A percentile compares a stretch with the other conserved stretches of the same genome.
Evolutionary conservation across 768 basidiomycete species (phyloP).

Genomic region (Suillus decipiens): DNA sequence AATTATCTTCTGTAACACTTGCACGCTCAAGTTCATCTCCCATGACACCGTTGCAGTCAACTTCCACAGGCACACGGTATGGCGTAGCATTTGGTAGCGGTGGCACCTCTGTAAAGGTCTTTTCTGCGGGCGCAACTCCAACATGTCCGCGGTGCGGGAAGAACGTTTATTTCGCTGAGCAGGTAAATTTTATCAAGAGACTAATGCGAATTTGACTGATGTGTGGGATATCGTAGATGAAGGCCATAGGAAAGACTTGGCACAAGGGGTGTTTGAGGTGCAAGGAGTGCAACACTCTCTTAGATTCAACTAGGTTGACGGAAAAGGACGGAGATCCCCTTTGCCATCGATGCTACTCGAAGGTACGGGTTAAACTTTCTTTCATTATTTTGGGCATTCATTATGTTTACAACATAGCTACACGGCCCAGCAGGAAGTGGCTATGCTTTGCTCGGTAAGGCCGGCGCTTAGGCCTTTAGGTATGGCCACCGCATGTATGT

Average conservation of each 20-base stretch:
- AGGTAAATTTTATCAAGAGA: conserved; percentile 41
- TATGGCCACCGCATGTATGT: not conserved
- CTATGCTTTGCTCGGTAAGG: conserved; percentile 67
- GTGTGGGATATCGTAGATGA: conserved; percentile 48
- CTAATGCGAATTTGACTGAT: conserved; percentile 12
- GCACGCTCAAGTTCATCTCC: conserved; percentile 7
- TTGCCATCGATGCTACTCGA: conserved; percentile 74
- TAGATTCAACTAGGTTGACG: conserved; percentile 74
- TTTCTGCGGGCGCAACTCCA: conserved; percentile 48
- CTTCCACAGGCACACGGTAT: conserved; percentile 66
- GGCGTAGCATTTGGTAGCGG: conserved; percentile 54
- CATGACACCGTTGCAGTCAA: conserved; percentile 39
- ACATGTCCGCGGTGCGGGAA: conserved; percentile 68
- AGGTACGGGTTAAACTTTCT: conserved; percentile 37
- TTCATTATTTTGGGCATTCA: conserved; percentile 6
- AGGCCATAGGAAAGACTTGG: conserved; percentile 78
- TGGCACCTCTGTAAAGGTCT: conserved; percentile 46
- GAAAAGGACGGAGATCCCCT: conserved; percentile 76
- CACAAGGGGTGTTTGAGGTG: conserved; percentile 82
- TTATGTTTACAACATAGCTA: conserved; percentile 41
- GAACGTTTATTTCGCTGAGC: conserved; percentile 86
- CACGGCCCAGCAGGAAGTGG: conserved; percentile 75
- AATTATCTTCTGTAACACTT: conserved; percentile 9
- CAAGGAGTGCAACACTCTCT: conserved; percentile 60
- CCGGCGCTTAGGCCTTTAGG: conserved; percentile 37